Evolutionary conservation across 139 green algal species (phyloP).

Genomic region (Protoeuglena noctilucae): DNA sequence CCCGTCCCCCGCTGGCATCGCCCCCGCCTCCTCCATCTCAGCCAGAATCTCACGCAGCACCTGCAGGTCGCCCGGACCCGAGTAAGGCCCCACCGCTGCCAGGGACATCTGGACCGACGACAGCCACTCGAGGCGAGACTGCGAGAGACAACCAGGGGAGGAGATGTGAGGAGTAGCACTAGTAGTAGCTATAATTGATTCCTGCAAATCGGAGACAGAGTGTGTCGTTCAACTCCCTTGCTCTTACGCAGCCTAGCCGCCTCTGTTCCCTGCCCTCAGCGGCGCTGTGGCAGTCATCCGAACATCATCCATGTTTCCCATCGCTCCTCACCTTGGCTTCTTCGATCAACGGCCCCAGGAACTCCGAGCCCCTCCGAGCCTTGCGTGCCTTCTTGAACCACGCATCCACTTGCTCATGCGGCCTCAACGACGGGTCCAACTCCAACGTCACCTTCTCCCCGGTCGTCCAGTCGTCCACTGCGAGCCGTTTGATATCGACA

Average conservation of each 20-base stretch:
- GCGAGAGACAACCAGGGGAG: too few relatives aligned
- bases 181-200: not conserved
- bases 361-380: conserved; percentile 30
- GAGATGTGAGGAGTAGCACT: conserved; percentile 7
- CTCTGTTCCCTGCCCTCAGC: too few relatives aligned
- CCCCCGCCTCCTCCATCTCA: conserved; percentile 28
- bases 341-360: conserved; percentile 48
- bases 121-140: conserved; percentile 19
- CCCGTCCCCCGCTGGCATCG: conserved; percentile 27
- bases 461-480: conserved; percentile 60
- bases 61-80: conserved; percentile 6
- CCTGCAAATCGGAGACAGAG: not conserved
- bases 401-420: conserved; percentile 23
- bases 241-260: too few relatives aligned
- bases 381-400: conserved; percentile 55
- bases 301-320: conserved; percentile 23
- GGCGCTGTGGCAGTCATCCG: conserved; percentile 49
- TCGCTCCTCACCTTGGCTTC: conserved; percentile 17
- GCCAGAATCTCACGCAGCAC: conserved; percentile 33
- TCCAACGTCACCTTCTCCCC: conserved; percentile 28
- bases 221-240: conserved; percentile 6
- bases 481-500: too few relatives aligned
- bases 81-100: conserved; percentile 12
- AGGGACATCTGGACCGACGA: conserved; percentile 21
- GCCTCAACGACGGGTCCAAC: conserved; percentile 30